Conservation (phyloP, 129 eudicot genomes). For the Artemisia tridentata region DNA sequence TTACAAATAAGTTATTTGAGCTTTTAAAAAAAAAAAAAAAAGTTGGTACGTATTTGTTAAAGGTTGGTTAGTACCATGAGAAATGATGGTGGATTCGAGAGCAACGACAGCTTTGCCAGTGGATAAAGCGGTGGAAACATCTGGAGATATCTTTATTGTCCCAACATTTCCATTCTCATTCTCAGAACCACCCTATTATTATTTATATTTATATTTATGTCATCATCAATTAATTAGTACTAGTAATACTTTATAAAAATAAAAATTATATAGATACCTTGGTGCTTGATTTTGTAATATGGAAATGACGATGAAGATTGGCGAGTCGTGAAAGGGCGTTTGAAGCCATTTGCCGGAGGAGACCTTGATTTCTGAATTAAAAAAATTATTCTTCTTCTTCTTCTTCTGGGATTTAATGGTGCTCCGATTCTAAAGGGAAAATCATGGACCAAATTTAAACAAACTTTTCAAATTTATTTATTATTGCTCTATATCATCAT, state of each 20-base stretch:
- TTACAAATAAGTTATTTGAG: too few relatives aligned
- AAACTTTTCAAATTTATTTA: not conserved
- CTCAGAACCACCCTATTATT: conserved; percentile 42
- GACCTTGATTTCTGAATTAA: conserved; percentile 1
- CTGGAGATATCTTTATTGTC: conserved; percentile 55
- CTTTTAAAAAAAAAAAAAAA: too few relatives aligned
- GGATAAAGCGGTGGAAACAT: conserved; percentile 73
- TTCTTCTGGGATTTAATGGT: conserved; percentile 4
- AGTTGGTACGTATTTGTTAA: too few relatives aligned
- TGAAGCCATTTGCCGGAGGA: conserved; percentile 42
- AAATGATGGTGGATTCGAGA: conserved; percentile 88
- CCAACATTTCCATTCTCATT: conserved; percentile 29
- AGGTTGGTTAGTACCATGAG: conserved; percentile 63
- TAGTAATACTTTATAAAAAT: not conserved
- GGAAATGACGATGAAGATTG: conserved; percentile 61
- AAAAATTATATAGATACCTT: conserved; percentile 25
- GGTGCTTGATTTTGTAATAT: conserved; percentile 31
- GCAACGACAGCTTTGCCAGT: conserved; percentile 89
- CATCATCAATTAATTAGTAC: not conserved
- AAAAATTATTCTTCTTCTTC: not conserved
- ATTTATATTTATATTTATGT: not conserved
- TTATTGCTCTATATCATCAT: too few relatives aligned
- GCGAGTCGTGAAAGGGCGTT: conserved; percentile 56
- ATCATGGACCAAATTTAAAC: conserved; percentile 3
- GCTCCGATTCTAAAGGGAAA: conserved; percentile 19